Conservation (phyloP, 495 filamentous ascomycete genomes). For the Xylaria intraflava region DNA sequence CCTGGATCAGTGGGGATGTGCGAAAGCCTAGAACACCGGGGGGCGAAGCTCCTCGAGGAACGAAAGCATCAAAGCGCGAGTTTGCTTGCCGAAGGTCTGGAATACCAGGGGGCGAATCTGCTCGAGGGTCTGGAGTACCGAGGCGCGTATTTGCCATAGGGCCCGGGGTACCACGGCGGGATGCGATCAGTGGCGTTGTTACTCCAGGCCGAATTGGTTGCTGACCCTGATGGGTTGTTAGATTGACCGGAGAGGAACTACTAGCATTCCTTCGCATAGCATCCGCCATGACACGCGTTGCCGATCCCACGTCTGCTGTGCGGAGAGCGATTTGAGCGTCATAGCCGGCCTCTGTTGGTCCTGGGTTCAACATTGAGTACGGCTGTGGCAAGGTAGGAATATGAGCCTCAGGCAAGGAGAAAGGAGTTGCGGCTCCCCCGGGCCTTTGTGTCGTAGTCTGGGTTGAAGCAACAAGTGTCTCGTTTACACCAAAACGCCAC, state of each 20-base stretch:
- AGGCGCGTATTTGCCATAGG: too few species aligned
- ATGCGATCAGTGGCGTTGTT: slow-evolving; percentile 34
- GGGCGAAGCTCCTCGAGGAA: too few species aligned
- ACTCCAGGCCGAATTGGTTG: slow-evolving; percentile 37
- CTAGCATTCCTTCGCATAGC: slow-evolving; percentile 45
- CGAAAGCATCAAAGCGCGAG: too few species aligned
- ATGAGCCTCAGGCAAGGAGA: slow-evolving; percentile 2
- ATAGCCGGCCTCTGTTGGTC: slow-evolving; percentile 21
- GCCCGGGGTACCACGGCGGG: slow-evolving; percentile 34
- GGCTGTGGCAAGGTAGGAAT: slow-evolving; percentile 5
- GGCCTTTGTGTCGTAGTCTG: slow-evolving; percentile 4
- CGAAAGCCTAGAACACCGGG: too few species aligned
- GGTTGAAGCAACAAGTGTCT: slow-evolving; percentile 2
- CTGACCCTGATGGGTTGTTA: slow-evolving; percentile 22
- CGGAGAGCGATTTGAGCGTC: slow-evolving; percentile 37
- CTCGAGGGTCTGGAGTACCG: slow-evolving; percentile 37
- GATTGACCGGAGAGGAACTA: slow-evolving; percentile 32
- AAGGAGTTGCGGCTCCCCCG: slow-evolving; percentile 16
- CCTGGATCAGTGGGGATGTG: too few species aligned
- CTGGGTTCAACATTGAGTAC: slow-evolving; percentile 8
- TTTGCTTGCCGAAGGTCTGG: too few species aligned
- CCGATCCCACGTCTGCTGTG: slow-evolving; percentile 35
- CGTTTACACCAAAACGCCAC: slow-evolving; percentile 26
- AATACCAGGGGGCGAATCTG: too few species aligned
- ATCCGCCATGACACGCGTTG: slow-evolving; percentile 34